Evolutionary conservation across 495 filamentous ascomycete genomes (phyloP).

Genomic region (Neurospora sp.): DNA sequence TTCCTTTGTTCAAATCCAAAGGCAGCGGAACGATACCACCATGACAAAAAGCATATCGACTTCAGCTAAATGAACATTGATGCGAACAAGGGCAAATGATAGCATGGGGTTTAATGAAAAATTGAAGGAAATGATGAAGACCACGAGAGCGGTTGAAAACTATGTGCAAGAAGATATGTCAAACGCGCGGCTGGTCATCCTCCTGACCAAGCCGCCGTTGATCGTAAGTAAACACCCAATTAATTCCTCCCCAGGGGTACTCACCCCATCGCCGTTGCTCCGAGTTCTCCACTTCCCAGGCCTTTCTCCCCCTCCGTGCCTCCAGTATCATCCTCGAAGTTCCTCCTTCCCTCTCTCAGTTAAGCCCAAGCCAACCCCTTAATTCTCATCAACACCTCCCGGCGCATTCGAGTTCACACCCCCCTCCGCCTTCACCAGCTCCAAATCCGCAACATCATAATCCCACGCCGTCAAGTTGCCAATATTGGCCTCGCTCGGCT

Average conservation of each 20-base stretch:
- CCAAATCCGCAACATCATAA: conserved; percentile 7
- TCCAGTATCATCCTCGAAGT: neutral
- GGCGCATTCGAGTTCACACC: conserved; percentile 12
- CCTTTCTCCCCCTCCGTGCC: neutral
- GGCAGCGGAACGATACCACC: neutral
- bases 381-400: conserved; percentile 10
- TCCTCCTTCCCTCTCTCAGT: neutral
- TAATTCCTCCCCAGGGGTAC: neutral
- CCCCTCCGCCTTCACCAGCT: conserved; percentile 10
- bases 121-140: neutral
- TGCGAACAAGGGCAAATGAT: neutral
- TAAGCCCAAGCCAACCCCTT: neutral
- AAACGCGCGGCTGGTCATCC: neutral
- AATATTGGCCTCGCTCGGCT: conserved; percentile 4
- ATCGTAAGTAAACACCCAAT: neutral
- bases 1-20: neutral
- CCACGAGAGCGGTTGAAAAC: neutral
- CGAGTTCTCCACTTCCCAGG: neutral
- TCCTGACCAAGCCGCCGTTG: neutral
- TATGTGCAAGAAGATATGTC: neutral
- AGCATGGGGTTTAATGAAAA: neutral
- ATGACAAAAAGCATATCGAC: neutral
- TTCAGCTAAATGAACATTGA: neutral
- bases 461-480: conserved; percentile 6
- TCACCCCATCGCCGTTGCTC: neutral